These are phyloP conservation scores for Populus deltoides DNA, from an alignment of 345 rosid species.

Conservation along the genomic window DNA sequence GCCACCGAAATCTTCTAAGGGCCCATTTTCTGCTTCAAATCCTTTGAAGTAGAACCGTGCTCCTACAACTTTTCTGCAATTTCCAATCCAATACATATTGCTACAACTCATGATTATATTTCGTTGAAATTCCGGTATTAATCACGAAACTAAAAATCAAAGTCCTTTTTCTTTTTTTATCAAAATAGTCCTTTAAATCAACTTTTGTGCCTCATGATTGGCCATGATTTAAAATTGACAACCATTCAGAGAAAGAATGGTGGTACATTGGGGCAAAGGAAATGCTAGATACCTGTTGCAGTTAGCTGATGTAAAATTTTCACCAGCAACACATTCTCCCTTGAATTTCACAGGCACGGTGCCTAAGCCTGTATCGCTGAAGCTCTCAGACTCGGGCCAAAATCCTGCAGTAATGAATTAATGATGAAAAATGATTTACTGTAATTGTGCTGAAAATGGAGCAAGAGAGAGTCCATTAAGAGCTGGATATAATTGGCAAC, in stretches of 20 bases:
- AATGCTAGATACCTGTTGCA: slow-evolving; percentile 35
- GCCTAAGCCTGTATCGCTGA: slow-evolving; percentile 34
- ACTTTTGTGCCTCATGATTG: too few relatives aligned
- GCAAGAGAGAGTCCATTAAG: neutral
- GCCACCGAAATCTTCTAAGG: slow-evolving; percentile 30
- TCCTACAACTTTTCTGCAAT: slow-evolving; percentile 49
- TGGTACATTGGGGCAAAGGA: neutral
- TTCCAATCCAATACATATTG: neutral
- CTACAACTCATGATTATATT: neutral
- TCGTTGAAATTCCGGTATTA: too few relatives aligned
- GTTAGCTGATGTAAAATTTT: slow-evolving; percentile 34
- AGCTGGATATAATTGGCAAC: too few relatives aligned
- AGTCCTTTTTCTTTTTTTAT: too few relatives aligned
- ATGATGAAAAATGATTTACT: neutral
- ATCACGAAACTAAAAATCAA: too few relatives aligned
- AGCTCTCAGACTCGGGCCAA: slow-evolving; percentile 55
- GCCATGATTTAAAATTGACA: too few relatives aligned
- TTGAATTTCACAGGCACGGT: slow-evolving; percentile 43
- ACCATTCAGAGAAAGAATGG: neutral
- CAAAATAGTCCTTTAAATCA: too few relatives aligned
- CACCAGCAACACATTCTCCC: slow-evolving; percentile 44
- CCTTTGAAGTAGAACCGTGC: slow-evolving; percentile 43
- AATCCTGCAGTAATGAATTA: slow-evolving; percentile 25
- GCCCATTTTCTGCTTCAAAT: slow-evolving; percentile 38
- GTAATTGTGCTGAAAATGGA: neutral